These are phyloP conservation scores for Clavispora santaluciae DNA, from an alignment of 805 yeast genomes.

Conservation along the genomic window DNA sequence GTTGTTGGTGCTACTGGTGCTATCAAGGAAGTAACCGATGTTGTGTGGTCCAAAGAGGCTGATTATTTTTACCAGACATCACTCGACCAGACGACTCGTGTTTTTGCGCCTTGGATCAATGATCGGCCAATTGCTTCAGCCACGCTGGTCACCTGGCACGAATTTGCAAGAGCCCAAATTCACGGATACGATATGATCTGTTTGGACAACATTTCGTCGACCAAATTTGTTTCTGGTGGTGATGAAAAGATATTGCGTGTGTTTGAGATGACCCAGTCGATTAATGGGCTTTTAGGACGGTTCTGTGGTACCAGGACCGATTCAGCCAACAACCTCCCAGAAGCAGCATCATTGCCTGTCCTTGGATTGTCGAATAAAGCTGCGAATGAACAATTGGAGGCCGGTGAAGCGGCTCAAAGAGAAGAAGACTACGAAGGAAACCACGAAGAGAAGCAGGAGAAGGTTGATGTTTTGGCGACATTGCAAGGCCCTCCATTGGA, in stretches of 20 bases:
- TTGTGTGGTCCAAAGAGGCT: conserved; percentile 69
- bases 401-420: conserved; percentile 32
- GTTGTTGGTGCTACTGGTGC: conserved; percentile 71
- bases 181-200: conserved; percentile 97
- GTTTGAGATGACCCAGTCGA: conserved; percentile 81
- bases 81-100: conserved; percentile 87
- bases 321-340: conserved; percentile 49
- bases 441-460: conserved; percentile 23
- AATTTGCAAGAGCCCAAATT: conserved; percentile 94
- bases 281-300: conserved; percentile 54
- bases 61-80: conserved; percentile 72
- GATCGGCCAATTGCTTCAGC: conserved; percentile 15
- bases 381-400: conserved; percentile 44
- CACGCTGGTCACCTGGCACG: conserved; percentile 59
- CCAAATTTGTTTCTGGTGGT: conserved; percentile 84
- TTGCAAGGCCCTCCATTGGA: conserved; percentile 62
- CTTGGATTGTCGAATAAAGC: conserved; percentile 92
- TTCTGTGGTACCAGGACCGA: conserved; percentile 43
- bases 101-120: conserved; percentile 60
- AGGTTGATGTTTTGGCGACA: conserved; percentile 43
- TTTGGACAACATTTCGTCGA: conserved; percentile 52
- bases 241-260: conserved; percentile 91
- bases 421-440: conserved; percentile 39
- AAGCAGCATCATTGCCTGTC: conserved; percentile 86
- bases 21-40: conserved; percentile 65